Evolutionary conservation across 352 stramenopile genomes (phyloP).

Genomic region (Pythium plurisporium): DNA sequence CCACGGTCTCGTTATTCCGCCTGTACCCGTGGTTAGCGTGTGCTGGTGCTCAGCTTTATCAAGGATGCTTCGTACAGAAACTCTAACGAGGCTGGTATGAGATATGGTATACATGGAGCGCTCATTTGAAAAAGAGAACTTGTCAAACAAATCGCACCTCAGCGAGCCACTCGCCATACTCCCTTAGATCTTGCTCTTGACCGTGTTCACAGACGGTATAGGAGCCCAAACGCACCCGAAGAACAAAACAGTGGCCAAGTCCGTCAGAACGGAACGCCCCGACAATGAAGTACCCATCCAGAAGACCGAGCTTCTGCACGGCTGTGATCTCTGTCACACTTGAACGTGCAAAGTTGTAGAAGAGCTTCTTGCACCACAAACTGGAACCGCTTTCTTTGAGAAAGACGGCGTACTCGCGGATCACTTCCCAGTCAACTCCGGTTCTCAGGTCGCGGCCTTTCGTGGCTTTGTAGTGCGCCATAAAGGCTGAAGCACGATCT

Average conservation of each 20-base stretch:
- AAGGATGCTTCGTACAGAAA: not conserved
- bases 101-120: not conserved
- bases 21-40: too few relatives aligned
- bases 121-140: not conserved
- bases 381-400: not conserved
- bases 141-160: not conserved
- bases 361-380: not conserved
- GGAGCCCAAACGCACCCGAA: not conserved
- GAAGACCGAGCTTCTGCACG: not conserved
- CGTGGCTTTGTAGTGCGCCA: not conserved
- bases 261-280: not conserved
- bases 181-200: not conserved
- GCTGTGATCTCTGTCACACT: not conserved
- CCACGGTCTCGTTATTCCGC: conserved; percentile 68
- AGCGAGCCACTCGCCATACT: conserved; percentile 1
- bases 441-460: not conserved
- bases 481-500: not conserved
- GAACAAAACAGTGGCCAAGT: conserved; percentile 8
- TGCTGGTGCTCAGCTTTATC: not conserved
- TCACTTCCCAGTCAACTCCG: not conserved
- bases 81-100: not conserved
- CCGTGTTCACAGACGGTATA: conserved; percentile 1
- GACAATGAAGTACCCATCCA: conserved; percentile 3
- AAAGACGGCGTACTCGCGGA: not conserved
- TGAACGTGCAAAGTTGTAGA: not conserved